Evolutionary conservation across 2,329 filamentous ascomycete genomes (phyloP), one percentile per base, ranked within the genome.

Genomic region (Arthrobotrys iridis): DNA sequence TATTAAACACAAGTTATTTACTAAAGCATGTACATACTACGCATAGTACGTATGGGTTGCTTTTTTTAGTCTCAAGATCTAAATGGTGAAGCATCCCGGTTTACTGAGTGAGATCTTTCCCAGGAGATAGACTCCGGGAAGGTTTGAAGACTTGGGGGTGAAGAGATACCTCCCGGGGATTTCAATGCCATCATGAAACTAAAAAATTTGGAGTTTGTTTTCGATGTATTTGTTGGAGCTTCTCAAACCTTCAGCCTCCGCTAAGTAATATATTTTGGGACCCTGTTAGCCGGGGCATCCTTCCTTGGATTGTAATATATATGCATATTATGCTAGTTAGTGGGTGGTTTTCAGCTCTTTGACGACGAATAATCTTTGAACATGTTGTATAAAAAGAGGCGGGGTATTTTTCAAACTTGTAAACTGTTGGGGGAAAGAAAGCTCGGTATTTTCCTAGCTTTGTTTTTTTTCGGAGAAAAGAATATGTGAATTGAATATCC

Each of bases 361-460:
- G 1, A 28, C 0, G 13, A 11, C 5, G 22, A 30, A 30, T 18
- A 13, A 4, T 10, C 11, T 24, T 40, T 15, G n/a, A n/a, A n/a
- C n/a, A n/a, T n/a, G 4, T 40, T 11, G 28, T 48, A 28, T 48
- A 7, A 40, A 15, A 4, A 40, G 4, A 40, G 1, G 2, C 15
- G 7, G 4, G n/a, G n/a, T n/a, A n/a, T 35, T 52, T n/a, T 30
- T 35, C 26, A 11, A 46, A 24, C 37, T 55, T 7, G 13, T 37
- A 55, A 55, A 55, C 50, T n/a, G 50, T 55, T 55, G 50, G 50
- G 50, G 11, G 28, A 33, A 18, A n/a, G n/a, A n/a, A n/a, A n/a
- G n/a, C 35, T 37, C 50, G 50, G 50, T 55, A 55, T 35, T 11
- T 37, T 15, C 50, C 50, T 55, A 55, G 50, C 30, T 55, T 15